phyloP scores from a whole-genome alignment of 768 basidiomycete genomes.

The Amanita thiersii region DNA sequence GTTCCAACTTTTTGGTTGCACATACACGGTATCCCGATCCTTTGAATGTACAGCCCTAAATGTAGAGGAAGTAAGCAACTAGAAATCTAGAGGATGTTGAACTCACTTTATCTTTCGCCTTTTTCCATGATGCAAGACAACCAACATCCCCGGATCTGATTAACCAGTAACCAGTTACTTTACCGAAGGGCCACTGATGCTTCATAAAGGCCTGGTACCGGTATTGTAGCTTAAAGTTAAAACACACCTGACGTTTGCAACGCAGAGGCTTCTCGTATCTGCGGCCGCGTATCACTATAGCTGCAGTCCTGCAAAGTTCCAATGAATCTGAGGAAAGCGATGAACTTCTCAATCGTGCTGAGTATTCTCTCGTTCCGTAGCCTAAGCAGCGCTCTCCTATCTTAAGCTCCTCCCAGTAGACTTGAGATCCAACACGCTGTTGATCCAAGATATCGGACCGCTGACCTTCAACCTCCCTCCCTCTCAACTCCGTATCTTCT shows the following conservation, averaged over 20 bases:
- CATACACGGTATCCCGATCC: constrained; percentile 18
- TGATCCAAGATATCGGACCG: background rate
- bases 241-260: constrained; percentile 22
- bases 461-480: too few relatives aligned
- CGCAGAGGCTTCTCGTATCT: constrained; percentile 15
- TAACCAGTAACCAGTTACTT: constrained; percentile 22
- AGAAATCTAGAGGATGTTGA: background rate
- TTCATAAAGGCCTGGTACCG: background rate
- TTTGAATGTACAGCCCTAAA: constrained; percentile 21
- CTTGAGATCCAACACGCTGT: background rate
- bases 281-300: constrained; percentile 19
- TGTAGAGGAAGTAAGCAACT: too few relatives aligned
- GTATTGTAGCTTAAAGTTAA: background rate
- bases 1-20: background rate
- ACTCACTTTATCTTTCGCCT: constrained; percentile 19
- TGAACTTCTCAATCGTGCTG: constrained; percentile 19
- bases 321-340: constrained; percentile 20
- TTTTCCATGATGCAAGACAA: constrained; percentile 24
- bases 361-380: constrained; percentile 22
- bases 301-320: constrained; percentile 18
- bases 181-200: constrained; percentile 22
- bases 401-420: constrained; percentile 19
- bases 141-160: constrained; percentile 17
- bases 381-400: constrained; percentile 17
- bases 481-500: too few relatives aligned